phyloP scores from a whole-genome alignment of 179 eudicot species.

The Patellifolia procumbens region DNA sequence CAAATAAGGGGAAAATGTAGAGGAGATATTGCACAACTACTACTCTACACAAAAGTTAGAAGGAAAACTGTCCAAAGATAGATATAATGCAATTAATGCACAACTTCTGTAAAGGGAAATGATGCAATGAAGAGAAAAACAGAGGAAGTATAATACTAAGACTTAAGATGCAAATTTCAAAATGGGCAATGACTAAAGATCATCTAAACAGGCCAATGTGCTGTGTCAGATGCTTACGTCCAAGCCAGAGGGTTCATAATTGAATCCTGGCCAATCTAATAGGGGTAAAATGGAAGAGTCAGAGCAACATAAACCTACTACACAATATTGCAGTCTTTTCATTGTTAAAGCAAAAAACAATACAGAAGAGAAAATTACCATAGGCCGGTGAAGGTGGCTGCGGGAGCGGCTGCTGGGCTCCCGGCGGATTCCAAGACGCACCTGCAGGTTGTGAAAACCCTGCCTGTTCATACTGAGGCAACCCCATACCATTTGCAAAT shows the following conservation, averaged over 20 bases:
- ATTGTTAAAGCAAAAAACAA: constrained; percentile 9
- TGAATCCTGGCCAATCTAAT: not conserved
- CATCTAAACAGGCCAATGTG: not conserved
- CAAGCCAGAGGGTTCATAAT: not conserved
- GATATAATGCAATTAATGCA: too few relatives aligned
- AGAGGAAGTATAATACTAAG: not conserved
- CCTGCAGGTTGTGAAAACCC: constrained; percentile 46
- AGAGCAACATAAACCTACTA: not conserved
- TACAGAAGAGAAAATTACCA: constrained; percentile 45
- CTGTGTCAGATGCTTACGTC: not conserved
- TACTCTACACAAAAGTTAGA: too few relatives aligned
- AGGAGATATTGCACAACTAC: too few relatives aligned
- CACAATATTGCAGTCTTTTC: not conserved
- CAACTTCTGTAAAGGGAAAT: too few relatives aligned
- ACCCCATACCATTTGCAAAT: constrained; percentile 58
- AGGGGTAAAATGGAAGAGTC: not conserved
- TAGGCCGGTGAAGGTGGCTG: constrained; percentile 68
- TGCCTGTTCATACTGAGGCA: constrained; percentile 56
- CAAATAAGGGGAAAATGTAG: too few relatives aligned
- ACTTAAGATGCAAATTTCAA: not conserved
- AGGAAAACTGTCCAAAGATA: too few relatives aligned
- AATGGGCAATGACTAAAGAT: not conserved
- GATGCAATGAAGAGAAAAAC: too few relatives aligned
- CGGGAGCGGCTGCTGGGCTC: constrained; percentile 42
- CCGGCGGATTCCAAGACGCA: constrained; percentile 70